Evolutionary conservation across 257 asterid genomes (phyloP).

Genomic region (Ajuga chamaepitys): DNA sequence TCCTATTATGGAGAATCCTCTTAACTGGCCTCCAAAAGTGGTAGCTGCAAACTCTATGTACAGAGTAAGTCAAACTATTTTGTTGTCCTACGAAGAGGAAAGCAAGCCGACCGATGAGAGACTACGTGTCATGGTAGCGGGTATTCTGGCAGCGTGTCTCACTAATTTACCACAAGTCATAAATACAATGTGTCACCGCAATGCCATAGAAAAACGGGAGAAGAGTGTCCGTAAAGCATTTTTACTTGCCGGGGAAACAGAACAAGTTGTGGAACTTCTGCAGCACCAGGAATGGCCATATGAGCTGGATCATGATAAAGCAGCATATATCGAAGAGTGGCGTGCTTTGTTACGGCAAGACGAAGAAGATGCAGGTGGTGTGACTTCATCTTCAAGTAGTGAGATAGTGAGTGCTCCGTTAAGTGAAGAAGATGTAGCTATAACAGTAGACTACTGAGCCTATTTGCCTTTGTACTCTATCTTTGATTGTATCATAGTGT

Average conservation of each 20-base stretch:
- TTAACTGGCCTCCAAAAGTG: slow-evolving; percentile 1
- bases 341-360: neutral
- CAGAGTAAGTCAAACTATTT: slow-evolving; percentile 2
- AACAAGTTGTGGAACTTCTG: too few species aligned
- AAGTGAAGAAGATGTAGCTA: too few species aligned
- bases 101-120: neutral
- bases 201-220: slow-evolving; percentile 4
- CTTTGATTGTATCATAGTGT: too few species aligned
- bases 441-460: too few species aligned
- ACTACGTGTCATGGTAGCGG: slow-evolving; percentile 11
- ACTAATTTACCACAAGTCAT: neutral
- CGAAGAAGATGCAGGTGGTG: too few species aligned
- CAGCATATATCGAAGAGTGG: too few species aligned
- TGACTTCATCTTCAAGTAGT: too few species aligned
- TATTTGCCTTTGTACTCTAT: too few species aligned
- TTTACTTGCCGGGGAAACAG: too few species aligned
- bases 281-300: too few species aligned
- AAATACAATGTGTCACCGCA: neutral
- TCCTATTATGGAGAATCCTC: neutral
- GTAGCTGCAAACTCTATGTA: slow-evolving; percentile 11
- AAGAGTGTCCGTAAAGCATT: neutral
- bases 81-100: neutral
- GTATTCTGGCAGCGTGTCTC: slow-evolving; percentile 7
- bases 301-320: too few species aligned
- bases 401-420: too few species aligned